These are phyloP conservation scores for Trichoderma citrinoviride DNA, from an alignment of 2,329 filamentous ascomycete species.

Conservation along the genomic window DNA sequence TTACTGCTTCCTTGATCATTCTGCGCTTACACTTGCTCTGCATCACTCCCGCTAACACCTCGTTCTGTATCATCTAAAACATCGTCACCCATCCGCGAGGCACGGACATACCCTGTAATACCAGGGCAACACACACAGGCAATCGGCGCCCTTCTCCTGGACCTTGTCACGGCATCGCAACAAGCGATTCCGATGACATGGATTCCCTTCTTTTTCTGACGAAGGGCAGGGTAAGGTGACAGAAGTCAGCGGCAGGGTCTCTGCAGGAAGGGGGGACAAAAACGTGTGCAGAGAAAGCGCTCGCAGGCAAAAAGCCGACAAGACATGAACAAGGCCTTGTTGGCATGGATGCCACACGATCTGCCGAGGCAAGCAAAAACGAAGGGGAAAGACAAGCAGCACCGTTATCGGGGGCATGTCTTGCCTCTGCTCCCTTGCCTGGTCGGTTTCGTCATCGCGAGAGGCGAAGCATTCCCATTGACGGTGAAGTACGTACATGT, in stretches of 20 bases:
- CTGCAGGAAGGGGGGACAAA: background rate
- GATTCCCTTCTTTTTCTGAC: background rate
- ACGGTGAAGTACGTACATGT: no score
- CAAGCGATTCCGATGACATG: background rate
- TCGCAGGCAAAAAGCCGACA: background rate
- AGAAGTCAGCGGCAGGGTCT: no score
- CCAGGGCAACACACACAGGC: background rate
- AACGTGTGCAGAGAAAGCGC: background rate
- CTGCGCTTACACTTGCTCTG: no score
- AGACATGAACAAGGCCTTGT: background rate
- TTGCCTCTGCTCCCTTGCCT: background rate
- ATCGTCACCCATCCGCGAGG: background rate
- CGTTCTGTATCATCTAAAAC: no score
- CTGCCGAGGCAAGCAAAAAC: background rate
- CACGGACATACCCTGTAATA: no score
- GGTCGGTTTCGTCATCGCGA: background rate
- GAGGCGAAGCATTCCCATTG: background rate
- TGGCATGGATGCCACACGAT: no score
- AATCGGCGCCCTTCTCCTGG: background rate
- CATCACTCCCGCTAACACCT: no score
- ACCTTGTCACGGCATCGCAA: background rate
- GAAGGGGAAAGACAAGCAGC: no score
- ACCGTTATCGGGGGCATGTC: no score
- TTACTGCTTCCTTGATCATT: no score
- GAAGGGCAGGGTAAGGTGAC: background rate